Evolutionary conservation across 2,329 filamentous ascomycete genomes (phyloP), one percentile per base, ranked within the genome.

Genomic region (Alternaria sp.): DNA sequence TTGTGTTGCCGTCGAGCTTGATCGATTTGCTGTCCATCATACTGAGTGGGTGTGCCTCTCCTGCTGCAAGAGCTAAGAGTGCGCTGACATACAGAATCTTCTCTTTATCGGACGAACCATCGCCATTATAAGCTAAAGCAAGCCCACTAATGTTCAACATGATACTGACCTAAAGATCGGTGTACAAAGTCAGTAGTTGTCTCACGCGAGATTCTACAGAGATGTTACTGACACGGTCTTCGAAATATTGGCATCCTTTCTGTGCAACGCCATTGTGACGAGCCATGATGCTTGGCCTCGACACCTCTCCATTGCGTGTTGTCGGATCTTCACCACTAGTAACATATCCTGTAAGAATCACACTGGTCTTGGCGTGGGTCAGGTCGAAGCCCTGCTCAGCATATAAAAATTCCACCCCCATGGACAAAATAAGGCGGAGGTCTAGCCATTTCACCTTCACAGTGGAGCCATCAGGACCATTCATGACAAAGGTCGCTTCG

Each of bases 401-500:
- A 14, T 53, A 27, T 4, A 54, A 14, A 8, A 50, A 4, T 10
- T 57, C 28, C 20, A 59, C 7, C 9, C 53, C 58, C 16, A 14
- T 34, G 2, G 14, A 50, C 57, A 65, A 56, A 18, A 68, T 44
- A 16, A 49, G 16, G 0, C 54, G 50, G 7, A 68, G 46, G 4
- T 54, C 57, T 2, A 54, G 25, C 66, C 66, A 68, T n/a, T 65
- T 63, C 8, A 64, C 59, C 40, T 63, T 67, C 3, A 68, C 56
- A 7, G 41, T 62, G 0, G 60, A 63, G 3, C 51, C 46, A 6
- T n/a, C 16, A 10, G 64, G 64, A 1, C 64, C 64, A 25, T 67
- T 62, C 36, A 62, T 51, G 16, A 68, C 57, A 28, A 68, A 68
- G 7, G 62, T 67, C 8, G 66, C 66, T 9, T 67, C 60, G 16